Percentiles rank a stretch among this genome's conserved stretches.
Evolutionary conservation across 352 stramenopile species (phyloP).

Genomic region (Pythium monospermum): DNA sequence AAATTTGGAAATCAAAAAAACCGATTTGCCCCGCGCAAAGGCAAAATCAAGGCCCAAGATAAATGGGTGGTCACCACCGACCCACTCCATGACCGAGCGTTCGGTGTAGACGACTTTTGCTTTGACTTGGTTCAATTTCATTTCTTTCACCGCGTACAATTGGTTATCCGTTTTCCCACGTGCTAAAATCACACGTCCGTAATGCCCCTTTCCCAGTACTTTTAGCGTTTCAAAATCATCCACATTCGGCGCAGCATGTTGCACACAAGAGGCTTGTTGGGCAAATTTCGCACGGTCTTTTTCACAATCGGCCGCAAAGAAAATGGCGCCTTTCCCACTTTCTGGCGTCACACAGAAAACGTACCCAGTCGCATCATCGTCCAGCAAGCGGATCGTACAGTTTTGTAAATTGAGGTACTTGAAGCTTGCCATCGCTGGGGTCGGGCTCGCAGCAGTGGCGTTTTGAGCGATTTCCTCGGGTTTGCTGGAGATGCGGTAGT

Average conservation of each 20-base stretch:
- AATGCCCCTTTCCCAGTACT: conserved; percentile 78
- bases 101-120: conserved; percentile 84
- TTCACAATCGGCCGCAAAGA: conserved; percentile 77
- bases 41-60: conserved; percentile 97
- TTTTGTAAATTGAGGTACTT: conserved; percentile 82
- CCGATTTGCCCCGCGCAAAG: conserved; percentile 93
- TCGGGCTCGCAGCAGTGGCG: background rate
- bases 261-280: conserved; percentile 41
- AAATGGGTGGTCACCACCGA: conserved; percentile 90
- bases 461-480: conserved; percentile 31
- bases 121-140: conserved; percentile 87
- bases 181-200: conserved; percentile 77
- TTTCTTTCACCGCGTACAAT: conserved; percentile 86
- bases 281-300: conserved; percentile 84
- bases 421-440: conserved; percentile 12
- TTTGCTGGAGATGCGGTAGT: conserved; percentile 74
- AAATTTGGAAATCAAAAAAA: conserved; percentile 98
- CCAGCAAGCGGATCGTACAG: conserved; percentile 70
- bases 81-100: conserved; percentile 80
- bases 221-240: conserved; percentile 81
- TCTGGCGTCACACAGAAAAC: conserved; percentile 73
- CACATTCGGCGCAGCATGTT: conserved; percentile 44
- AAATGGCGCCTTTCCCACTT: conserved; percentile 55
- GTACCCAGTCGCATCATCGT: conserved; percentile 69
- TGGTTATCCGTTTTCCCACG: conserved; percentile 31